phyloP scores from a whole-genome alignment of 352 stramenopile species.

The Globisporangium yorkense region DNA sequence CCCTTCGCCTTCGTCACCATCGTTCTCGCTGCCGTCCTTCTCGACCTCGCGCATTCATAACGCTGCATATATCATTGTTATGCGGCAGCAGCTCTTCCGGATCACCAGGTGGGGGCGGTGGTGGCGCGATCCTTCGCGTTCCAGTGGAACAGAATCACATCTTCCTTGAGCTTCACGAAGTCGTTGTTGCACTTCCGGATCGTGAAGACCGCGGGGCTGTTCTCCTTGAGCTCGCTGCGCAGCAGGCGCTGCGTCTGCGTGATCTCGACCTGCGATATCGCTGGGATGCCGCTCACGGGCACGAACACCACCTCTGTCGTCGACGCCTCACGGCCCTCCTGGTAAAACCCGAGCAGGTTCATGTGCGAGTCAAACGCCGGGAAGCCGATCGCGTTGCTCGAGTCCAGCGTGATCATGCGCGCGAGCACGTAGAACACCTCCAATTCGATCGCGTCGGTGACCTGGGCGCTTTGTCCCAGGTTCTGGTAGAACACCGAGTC shows the following conservation, averaged over 20 bases:
- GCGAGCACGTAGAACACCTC: slow-evolving; percentile 80
- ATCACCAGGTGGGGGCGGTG: slow-evolving; percentile 28
- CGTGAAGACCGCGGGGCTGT: slow-evolving; percentile 64
- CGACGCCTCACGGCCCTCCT: slow-evolving; percentile 62
- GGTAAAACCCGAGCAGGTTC: slow-evolving; percentile 80
- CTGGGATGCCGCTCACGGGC: slow-evolving; percentile 63
- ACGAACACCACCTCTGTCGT: slow-evolving; percentile 82
- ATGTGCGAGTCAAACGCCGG: slow-evolving; percentile 62
- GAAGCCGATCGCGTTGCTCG: slow-evolving; percentile 70
- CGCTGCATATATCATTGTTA: no score
- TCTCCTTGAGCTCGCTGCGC: slow-evolving; percentile 63
- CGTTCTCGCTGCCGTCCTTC: not conserved
- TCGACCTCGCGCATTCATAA: not conserved
- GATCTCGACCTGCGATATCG: slow-evolving; percentile 68
- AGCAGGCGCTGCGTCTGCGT: slow-evolving; percentile 59
- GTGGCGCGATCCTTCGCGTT: slow-evolving; percentile 57
- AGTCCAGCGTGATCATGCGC: slow-evolving; percentile 66
- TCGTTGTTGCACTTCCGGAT: slow-evolving; percentile 73
- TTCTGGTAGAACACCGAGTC: slow-evolving; percentile 68
- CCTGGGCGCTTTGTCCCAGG: slow-evolving; percentile 32
- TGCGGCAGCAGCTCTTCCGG: no score
- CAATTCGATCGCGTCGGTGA: slow-evolving; percentile 70
- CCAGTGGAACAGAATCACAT: slow-evolving; percentile 84
- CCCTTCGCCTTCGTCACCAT: not conserved
- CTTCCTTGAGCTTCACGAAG: slow-evolving; percentile 80